Evolutionary conservation across 176 grass and related monocot species (phyloP), one percentile per base, ranked within the genome.

Genomic region (Oryza punctata): DNA sequence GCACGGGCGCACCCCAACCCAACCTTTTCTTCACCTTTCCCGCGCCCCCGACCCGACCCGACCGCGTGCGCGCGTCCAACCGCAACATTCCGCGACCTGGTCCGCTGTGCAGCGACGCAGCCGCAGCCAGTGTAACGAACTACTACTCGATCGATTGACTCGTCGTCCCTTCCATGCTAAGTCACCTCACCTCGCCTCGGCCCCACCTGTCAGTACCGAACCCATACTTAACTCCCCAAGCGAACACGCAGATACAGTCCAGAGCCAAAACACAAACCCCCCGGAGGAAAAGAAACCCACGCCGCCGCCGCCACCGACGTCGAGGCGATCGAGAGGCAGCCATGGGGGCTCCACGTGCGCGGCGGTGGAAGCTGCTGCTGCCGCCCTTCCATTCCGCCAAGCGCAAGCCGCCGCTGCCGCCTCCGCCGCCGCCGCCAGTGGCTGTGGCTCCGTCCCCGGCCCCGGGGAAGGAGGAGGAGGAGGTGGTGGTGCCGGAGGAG

Each of bases 331-430:
- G 13, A 73, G 67, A 61, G 81, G 49, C 85, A 5, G 32, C 32
- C 32, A 89, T 89, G 87, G 87, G 87, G 13, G 70, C 82, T 11
- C 76, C 65, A 4, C 70, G 79, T 40, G 40, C 86, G 6, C 73
- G 82, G 1, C 80, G 91, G 47, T 92, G 91, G 91, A 92, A 78
- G 80, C 76, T 89, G 0, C 84, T 82, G 7, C 68, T 73, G 16
- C 33, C 52, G 28, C 21, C 70, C 29, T 24, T 40, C 32, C n/a
- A 67, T 6, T 3, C 57, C 9, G 32, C 70, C 3, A 81, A 81
- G 63, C 59, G 46, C 7, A 80, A 57, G 28, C 27, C 21, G 14
- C 77, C 26, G 33, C 14, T 27, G 14, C 29, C 44, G 18, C 73
- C 57, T 0, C 57, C 57, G 1, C n/a, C 43, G 14, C 29, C 19